A percentile compares a stretch with the other conserved stretches of the same genome.
phyloP scores from a whole-genome alignment of 2,329 filamentous ascomycete genomes.

The Xylaria sp. region DNA sequence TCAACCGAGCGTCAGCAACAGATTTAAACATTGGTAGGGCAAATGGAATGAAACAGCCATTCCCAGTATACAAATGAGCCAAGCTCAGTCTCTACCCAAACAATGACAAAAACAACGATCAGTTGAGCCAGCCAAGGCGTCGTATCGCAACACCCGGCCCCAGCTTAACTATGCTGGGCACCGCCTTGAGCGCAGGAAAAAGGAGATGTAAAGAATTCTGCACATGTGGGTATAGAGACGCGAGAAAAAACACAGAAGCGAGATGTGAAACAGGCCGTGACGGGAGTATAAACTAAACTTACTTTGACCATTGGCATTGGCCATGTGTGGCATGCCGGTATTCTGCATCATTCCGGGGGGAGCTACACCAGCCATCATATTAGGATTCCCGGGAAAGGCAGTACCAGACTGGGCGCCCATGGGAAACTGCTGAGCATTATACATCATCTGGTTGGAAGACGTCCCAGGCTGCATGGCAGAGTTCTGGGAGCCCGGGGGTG shows the following conservation, averaged over 20 bases:
- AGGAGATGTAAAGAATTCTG: conserved; percentile 24
- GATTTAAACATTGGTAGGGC: conserved; percentile 17
- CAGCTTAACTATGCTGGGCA: conserved; percentile 24
- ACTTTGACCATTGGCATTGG: conserved; percentile 63
- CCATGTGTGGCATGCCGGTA: conserved; percentile 64
- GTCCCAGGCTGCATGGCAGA: conserved; percentile 52
- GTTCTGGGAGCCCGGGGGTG: conserved; percentile 50
- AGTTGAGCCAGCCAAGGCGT: conserved; percentile 10
- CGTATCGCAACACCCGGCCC: conserved; percentile 22
- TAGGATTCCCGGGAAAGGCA: conserved; percentile 57
- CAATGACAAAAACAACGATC: conserved; percentile 15
- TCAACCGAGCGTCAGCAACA: conserved; percentile 41
- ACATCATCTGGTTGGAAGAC: conserved; percentile 58
- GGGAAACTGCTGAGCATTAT: conserved; percentile 62
- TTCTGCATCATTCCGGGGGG: conserved; percentile 69
- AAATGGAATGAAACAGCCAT: conserved; percentile 21
- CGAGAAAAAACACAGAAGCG: conserved; percentile 22
- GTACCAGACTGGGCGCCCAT: conserved; percentile 54
- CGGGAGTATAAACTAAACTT: conserved; percentile 45
- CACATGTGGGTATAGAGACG: conserved; percentile 18
- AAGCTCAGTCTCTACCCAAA: conserved; percentile 8
- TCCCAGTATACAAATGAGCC: conserved; percentile 6
- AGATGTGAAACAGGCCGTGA: conserved; percentile 33
- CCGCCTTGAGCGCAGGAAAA: conserved; percentile 25
- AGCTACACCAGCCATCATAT: conserved; percentile 60